Percentiles rank a stretch among this genome's conserved stretches.
Conservation (phyloP, 2,329 filamentous ascomycete genomes). For the Phaeosphaeriaceae sp. region DNA sequence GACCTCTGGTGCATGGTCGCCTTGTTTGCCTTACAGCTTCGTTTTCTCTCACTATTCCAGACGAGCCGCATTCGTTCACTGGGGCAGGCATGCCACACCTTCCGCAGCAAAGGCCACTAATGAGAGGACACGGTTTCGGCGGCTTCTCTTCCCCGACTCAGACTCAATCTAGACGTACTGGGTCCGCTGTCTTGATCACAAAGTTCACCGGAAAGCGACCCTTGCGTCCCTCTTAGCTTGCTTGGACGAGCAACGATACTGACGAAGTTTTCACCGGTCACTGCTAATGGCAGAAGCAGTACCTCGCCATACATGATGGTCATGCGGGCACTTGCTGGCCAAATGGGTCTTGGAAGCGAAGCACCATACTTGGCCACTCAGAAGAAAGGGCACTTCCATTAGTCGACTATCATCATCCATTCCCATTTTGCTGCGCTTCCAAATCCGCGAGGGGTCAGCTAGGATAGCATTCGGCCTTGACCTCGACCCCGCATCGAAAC, state of each 20-base stretch:
- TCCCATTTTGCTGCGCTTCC: neutral
- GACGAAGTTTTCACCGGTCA: constrained; percentile 1
- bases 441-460: neutral
- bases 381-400: neutral
- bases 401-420: neutral
- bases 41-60: constrained; percentile 2
- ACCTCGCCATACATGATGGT: neutral
- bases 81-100: constrained; percentile 17
- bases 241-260: neutral
- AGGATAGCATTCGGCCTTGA: neutral
- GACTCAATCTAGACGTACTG: neutral
- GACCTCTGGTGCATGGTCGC: constrained; percentile 20
- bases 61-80: constrained; percentile 12
- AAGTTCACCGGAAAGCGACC: constrained; percentile 3
- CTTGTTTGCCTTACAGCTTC: constrained; percentile 24
- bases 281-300: neutral
- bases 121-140: constrained; percentile 1
- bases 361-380: constrained; percentile 1
- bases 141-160: neutral
- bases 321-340: constrained; percentile 4
- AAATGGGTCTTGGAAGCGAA: neutral
- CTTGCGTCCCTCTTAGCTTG: neutral
- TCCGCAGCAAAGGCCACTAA: neutral
- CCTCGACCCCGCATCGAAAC: neutral
- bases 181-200: neutral